phyloP scores from a whole-genome alignment of 2,329 filamentous ascomycete species.

The Fusarium zealandicum region DNA sequence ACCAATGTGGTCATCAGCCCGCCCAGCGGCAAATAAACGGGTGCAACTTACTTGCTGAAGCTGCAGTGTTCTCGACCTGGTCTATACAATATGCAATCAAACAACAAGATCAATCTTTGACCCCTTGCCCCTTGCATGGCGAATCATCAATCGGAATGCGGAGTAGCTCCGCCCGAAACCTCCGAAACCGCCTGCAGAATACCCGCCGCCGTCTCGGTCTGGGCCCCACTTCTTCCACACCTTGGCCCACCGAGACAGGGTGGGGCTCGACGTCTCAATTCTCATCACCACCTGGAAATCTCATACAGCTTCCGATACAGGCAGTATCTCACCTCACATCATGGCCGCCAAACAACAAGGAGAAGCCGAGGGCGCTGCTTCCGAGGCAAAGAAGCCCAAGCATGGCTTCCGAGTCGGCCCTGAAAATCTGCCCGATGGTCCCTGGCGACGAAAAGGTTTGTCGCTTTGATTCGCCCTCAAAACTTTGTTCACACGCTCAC shows the following conservation, averaged over 20 bases:
- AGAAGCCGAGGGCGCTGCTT: conserved; percentile 41
- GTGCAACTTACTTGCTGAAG: background rate
- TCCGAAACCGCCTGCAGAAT: conserved; percentile 9
- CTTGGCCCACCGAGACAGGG: conserved; percentile 20
- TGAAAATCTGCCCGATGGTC: conserved; percentile 88
- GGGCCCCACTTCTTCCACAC: conserved; percentile 24
- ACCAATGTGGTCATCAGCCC: conserved; percentile 18
- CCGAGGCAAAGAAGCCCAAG: conserved; percentile 59
- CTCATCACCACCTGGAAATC: conserved; percentile 33
- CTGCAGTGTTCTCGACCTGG: conserved; percentile 2
- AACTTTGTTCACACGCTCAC: conserved; percentile 35
- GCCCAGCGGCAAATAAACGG: conserved; percentile 3
- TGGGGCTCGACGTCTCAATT: conserved; percentile 26
- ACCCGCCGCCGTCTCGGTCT: conserved; percentile 8
- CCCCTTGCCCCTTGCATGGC: background rate
- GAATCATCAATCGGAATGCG: conserved; percentile 14
- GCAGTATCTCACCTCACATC: background rate
- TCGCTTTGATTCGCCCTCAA: conserved; percentile 14
- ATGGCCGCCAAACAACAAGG: conserved; percentile 47
- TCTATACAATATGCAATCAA: background rate
- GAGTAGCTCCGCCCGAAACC: conserved; percentile 18
- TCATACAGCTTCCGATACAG: conserved; percentile 27
- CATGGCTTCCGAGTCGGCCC: conserved; percentile 88
- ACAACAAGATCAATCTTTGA: background rate
- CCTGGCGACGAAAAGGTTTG: conserved; percentile 78